Evolutionary conservation across 441 rosid species (phyloP), one percentile per base, ranked within the genome.

Genomic region (Pelargonium fulgidum): DNA sequence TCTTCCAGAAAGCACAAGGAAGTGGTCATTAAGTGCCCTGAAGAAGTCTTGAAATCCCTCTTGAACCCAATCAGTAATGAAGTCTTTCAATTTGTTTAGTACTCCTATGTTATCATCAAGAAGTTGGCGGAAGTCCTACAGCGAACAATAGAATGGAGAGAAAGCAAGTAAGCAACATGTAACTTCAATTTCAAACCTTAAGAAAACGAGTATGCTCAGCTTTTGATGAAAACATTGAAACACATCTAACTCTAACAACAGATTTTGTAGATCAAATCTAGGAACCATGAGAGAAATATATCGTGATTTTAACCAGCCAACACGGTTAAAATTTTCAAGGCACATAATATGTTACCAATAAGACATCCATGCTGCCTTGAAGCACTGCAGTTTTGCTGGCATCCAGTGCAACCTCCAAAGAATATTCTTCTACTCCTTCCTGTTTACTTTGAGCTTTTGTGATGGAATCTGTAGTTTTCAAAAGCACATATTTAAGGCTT

Each of bases 31-130:
- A 76, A 95, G 86, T 72, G 84, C 80, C 84, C 79, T 80, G 71
- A 95, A 92, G 82, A 95, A 95, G 72, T 83, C 84, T 75, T 95
- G 95, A 82, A 92, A 95, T 70, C 98, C 99, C 81, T 87, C 94
- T 88, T 87, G 97, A 76, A 92, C 86, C 89, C 89, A 90, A 76
- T 82, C 89, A 72, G 81, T 70, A 73, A 89, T 79, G 42, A 76
- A 78, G 66, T 85, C 90, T 54, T 86, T 90, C 78, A 90, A 77
- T 78, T 89, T 81, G 64, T 84, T 74, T 69, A 92, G 77, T 68
- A 89, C 78, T 73, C 68, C 92, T 67, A 82, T 75, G 74, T 81
- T 79, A 66, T 87, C 95, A 70, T 85, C 92, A 78, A 90, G 86
- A 81, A 95, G 90, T 74, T 80, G 87, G 68, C 82, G 91, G 76